These are phyloP conservation scores for Suhomyces taliae DNA, from an alignment of 1,139 yeast species.

Conservation along the genomic window DNA sequence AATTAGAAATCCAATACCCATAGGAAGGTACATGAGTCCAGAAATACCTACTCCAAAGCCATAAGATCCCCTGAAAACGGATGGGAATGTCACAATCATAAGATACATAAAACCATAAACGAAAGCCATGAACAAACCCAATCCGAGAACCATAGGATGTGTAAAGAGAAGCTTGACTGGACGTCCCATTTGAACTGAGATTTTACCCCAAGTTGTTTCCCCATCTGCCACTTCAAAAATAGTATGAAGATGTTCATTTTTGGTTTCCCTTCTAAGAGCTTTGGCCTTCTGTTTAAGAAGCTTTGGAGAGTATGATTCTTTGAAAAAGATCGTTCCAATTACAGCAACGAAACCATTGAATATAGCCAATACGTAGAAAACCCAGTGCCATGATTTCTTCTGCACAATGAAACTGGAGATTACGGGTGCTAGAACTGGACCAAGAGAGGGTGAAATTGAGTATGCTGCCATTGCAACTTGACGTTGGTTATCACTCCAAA, in stretches of 20 bases:
- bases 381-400: slow-evolving; percentile 56
- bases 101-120: slow-evolving; percentile 64
- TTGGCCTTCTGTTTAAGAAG: slow-evolving; percentile 49
- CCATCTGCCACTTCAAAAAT: slow-evolving; percentile 51
- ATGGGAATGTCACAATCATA: slow-evolving; percentile 59
- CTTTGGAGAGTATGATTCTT: slow-evolving; percentile 62
- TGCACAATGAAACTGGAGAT: slow-evolving; percentile 28
- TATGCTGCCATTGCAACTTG: slow-evolving; percentile 61
- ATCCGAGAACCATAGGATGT: slow-evolving; percentile 64
- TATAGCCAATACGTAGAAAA: slow-evolving; percentile 58
- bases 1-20: slow-evolving; percentile 50
- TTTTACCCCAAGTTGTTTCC: slow-evolving; percentile 29
- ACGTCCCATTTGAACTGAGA: slow-evolving; percentile 44
- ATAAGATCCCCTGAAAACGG: slow-evolving; percentile 47
- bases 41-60: slow-evolving; percentile 50
- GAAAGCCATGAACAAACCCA: slow-evolving; percentile 64
- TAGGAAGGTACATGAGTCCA: slow-evolving; percentile 57
- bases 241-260: slow-evolving; percentile 57
- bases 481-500: slow-evolving; percentile 52
- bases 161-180: slow-evolving; percentile 53
- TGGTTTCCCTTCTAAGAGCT: slow-evolving; percentile 46
- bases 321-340: slow-evolving; percentile 42
- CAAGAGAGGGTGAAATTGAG: slow-evolving; percentile 54
- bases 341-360: slow-evolving; percentile 50
- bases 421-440: slow-evolving; percentile 39